A percentile compares a stretch with the other conserved stretches of the same genome.
phyloP scores from a whole-genome alignment of 441 rosid species.

The Raphanus hybrid region DNA sequence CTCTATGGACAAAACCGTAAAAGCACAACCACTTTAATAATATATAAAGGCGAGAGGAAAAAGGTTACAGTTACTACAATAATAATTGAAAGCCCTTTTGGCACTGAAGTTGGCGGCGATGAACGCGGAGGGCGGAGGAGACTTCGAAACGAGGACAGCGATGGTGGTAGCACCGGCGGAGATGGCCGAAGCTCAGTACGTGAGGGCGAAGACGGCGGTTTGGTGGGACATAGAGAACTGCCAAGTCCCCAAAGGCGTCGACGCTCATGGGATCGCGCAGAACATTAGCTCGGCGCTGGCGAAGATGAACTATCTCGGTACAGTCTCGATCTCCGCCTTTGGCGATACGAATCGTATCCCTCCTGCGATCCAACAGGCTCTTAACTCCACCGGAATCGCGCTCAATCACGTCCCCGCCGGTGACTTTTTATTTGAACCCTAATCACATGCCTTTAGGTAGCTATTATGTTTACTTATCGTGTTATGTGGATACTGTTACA shows the following conservation, averaged over 20 bases:
- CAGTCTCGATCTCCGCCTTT: constrained; percentile 86
- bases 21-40: background rate
- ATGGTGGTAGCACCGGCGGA: constrained; percentile 33
- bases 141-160: background rate
- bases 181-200: constrained; percentile 69
- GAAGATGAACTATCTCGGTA: constrained; percentile 73
- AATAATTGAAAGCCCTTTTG: background rate
- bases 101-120: constrained; percentile 16
- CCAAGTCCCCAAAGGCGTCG: constrained; percentile 71
- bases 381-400: constrained; percentile 84
- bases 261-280: constrained; percentile 80
- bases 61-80: background rate
- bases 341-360: constrained; percentile 82
- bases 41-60: background rate
- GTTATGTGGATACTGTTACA: constrained; percentile 27
- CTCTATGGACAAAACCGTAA: constrained; percentile 14
- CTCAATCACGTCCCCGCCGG: constrained; percentile 90
- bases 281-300: constrained; percentile 81
- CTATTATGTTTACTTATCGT: no score
- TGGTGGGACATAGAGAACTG: constrained; percentile 99
- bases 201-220: constrained; percentile 75
- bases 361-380: constrained; percentile 71
- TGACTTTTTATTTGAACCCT: background rate
- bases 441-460: background rate
- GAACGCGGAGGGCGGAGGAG: constrained; percentile 24